Base-by-base conservation (phyloP, 345 rosid genomes). In the Brassica cretica region DNA sequence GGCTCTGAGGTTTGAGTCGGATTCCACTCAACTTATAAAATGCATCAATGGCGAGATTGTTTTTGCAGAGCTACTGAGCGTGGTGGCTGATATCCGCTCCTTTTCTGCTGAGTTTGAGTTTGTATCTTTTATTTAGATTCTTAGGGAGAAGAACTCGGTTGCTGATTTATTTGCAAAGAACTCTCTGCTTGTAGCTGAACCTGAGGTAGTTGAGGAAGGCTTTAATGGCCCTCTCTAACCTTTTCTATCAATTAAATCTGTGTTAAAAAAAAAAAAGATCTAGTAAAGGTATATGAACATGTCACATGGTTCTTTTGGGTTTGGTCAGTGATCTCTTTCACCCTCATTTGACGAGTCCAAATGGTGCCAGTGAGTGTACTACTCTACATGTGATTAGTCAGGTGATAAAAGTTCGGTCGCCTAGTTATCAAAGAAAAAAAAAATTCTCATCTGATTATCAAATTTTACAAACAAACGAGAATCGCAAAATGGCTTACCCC, bases 401-500 rank as follows among this genome's bases (percentile, higher is more conserved):
- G 46, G 12, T 39, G 55, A 12, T 46, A 12, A 46, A 46, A 46
- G 55, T 46, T 14, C 16, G 55, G 55, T 15, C 55, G 55, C 55
- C 55, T 46, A 14, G 6, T 46, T 46, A 12, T 12, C 55, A 46
- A 46, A 46, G 7, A n/a, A 51, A 1, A 53, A 53, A 16, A 51
- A 15, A 53, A 51, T 10, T 53, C 3, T 53, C 60, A 53, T 53
- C 24, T 75, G 46, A 37, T 68, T 16, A 18, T 68, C 51, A 76
- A 6, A 30, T 12, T 5, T 12, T 68, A 2, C 49, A 68, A 51
- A 60, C 51, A 8, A 18, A 30, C 12, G n/a, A 61, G 39, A 62
- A 62, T 35, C 74, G 61, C 24, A 30, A 75, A 27, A 9, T 0
- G 68, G 60, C 5, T 56, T 63, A 64, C 64, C 66, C 75, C 75